Evolutionary conservation across 2,329 filamentous ascomycete species (phyloP).

Genomic region (Monilinia fructigena): DNA sequence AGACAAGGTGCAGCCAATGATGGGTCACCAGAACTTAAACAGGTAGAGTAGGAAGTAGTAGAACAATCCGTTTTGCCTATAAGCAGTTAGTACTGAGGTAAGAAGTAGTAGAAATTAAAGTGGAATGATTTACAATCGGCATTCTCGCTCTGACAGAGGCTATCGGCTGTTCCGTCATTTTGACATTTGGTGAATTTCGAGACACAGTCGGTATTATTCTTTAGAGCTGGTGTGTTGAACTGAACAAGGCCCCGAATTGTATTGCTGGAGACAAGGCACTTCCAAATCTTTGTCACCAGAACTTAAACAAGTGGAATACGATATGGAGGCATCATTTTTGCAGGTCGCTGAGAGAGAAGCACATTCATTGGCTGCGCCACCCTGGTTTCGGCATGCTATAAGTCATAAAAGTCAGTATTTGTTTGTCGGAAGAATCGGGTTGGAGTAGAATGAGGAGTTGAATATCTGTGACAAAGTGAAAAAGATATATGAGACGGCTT

Average conservation of each 20-base stretch:
- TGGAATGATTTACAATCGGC: conserved; percentile 14
- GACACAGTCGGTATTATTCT: conserved; percentile 3
- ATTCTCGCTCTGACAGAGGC: conserved; percentile 2
- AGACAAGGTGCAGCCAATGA: conserved; percentile 3
- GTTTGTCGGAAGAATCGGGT: neutral
- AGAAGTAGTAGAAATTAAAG: neutral
- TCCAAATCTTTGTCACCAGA: conserved; percentile 22
- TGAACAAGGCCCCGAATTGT: neutral
- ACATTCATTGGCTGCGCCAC: conserved; percentile 23
- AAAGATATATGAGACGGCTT: neutral
- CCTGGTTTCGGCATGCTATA: conserved; percentile 17
- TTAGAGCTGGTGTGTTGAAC: neutral
- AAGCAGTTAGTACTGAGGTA: neutral
- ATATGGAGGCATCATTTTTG: conserved; percentile 25
- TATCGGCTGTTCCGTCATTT: conserved; percentile 6
- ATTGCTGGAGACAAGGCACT: conserved; percentile 21
- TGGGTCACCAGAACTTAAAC: conserved; percentile 10
- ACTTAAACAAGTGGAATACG: conserved; percentile 24
- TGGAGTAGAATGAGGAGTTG: neutral
- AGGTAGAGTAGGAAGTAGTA: conserved; percentile 12
- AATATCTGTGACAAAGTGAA: neutral
- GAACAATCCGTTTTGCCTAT: conserved; percentile 3
- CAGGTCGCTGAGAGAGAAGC: conserved; percentile 24
- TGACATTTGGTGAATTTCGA: conserved; percentile 3
- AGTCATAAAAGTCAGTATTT: neutral